Base-by-base conservation (phyloP, 805 yeast genomes). In the Metahyphopichia silvanorum region DNA sequence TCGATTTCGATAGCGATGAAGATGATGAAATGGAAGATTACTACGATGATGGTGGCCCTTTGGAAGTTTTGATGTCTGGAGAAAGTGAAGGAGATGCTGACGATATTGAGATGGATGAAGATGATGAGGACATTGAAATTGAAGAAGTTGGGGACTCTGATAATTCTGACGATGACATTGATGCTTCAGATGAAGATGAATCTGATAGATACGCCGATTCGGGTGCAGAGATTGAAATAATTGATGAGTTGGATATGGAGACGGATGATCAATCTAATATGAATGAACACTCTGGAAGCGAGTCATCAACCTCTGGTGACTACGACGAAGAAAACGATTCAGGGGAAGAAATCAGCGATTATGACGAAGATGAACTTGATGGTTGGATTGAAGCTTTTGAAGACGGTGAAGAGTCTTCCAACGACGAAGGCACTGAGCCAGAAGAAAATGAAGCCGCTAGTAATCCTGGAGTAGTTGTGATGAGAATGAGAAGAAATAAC, bases 1-100 rank as follows among this genome's bases (percentile, higher is more conserved):
- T 85, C 24, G 93, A 82, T 32, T 71, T 75, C 21, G 82, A 77
- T 41, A 75, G 76, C 27, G n/a, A n/a, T n/a, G 83, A 79, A 21
- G 82, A 76, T 9, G 80, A 74, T 6, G 76, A 66, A n/a, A 75
- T 66, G 16, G n/a, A n/a, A n/a, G 76, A 69, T 16, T 57, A 49
- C 28, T 57, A 53, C 25, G 62, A 56, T 12, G 61, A 50, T n/a
- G 60, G 47, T 25, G 66, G 49, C 5, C 56, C 54, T 2, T 37
- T 64, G 29, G 69, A 60, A 21, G 79, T 67, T 4, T 66, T 67
- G 24, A 49, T 57, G 49, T 53, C 62, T 2, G 64, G 44, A 11
- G 63, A 60, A 8, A 46, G 53, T 3, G 55, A 49, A 6, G 48
- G 42, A 9, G 58, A 51, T 12, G 31, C 43, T 3, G 56, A 44